Percentiles rank a stretch among this genome's conserved stretches.
Conservation (phyloP, 805 yeast genomes). For the Yarrowia keelungensis region DNA sequence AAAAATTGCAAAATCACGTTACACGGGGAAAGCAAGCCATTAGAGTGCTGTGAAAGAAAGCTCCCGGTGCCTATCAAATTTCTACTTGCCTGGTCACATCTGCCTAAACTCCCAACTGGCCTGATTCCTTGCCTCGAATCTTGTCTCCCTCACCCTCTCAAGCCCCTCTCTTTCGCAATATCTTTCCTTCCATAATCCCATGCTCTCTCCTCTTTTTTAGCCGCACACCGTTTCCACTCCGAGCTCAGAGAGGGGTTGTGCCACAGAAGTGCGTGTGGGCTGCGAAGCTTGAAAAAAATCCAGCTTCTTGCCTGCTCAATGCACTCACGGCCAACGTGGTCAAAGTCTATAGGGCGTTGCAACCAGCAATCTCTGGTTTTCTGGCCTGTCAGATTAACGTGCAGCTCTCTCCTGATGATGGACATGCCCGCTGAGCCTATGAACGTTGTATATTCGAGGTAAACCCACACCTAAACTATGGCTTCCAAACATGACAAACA, state of each 20-base stretch:
- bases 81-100: not conserved
- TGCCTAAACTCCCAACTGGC: constrained; percentile 26
- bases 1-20: no score
- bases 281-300: constrained; percentile 8
- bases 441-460: not conserved
- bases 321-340: constrained; percentile 8
- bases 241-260: constrained; percentile 26
- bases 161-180: constrained; percentile 23
- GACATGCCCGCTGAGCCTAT: constrained; percentile 30
- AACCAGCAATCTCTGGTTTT: constrained; percentile 1
- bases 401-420: constrained; percentile 32
- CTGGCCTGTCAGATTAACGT: constrained; percentile 26
- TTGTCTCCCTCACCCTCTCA: not conserved
- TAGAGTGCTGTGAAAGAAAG: no score
- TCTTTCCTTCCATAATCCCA: constrained; percentile 15
- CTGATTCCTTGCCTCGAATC: not conserved
- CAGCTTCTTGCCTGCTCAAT: constrained; percentile 1
- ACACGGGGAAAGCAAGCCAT: no score
- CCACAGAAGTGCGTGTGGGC: constrained; percentile 17
- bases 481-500: constrained; percentile 13
- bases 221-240: constrained; percentile 30
- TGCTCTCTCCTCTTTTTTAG: constrained; percentile 19
- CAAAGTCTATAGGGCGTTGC: constrained; percentile 1
- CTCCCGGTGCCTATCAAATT: no score
- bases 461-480: constrained; percentile 7